Conservation (phyloP, 768 basidiomycete species). For the Kwoniella dejecticola region DNA sequence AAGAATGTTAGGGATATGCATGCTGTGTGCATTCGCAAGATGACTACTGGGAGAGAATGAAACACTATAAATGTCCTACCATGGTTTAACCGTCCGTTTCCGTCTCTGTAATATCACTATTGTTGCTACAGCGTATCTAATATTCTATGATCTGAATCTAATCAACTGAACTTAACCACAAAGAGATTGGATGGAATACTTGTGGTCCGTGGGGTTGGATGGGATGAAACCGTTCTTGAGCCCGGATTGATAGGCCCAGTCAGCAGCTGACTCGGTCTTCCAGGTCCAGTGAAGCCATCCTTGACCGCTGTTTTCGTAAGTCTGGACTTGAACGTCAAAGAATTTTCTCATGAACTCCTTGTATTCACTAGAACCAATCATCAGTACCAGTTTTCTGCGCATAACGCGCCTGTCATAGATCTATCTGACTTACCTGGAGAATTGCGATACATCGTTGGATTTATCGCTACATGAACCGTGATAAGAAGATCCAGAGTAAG, state of each 20-base stretch:
- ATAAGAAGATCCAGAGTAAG: conserved; percentile 43
- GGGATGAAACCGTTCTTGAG: conserved; percentile 84
- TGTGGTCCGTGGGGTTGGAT: conserved; percentile 59
- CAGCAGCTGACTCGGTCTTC: conserved; percentile 64
- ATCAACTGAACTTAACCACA: conserved; percentile 40
- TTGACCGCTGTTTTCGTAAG: conserved; percentile 53
- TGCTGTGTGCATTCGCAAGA: background rate
- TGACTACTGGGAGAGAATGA: too few species aligned
- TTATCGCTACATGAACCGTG: conserved; percentile 50
- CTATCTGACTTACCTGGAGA: conserved; percentile 60
- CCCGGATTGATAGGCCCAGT: conserved; percentile 87
- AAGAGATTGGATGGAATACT: conserved; percentile 68
- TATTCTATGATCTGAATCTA: too few species aligned
- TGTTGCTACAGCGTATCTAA: background rate
- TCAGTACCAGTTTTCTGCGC: background rate
- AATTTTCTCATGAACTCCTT: conserved; percentile 77
- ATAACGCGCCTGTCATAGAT: background rate
- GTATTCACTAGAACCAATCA: conserved; percentile 59
- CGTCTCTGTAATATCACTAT: too few species aligned
- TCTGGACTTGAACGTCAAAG: conserved; percentile 74
- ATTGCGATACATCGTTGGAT: conserved; percentile 70
- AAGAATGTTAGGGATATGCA: background rate
- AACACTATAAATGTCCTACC: background rate
- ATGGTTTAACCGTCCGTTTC: background rate
- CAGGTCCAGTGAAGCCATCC: conserved; percentile 54